A percentile compares a stretch with the other conserved stretches of the same genome.
phyloP scores from a whole-genome alignment of 164 flowering plant genomes.

The Annona squamosa region DNA sequence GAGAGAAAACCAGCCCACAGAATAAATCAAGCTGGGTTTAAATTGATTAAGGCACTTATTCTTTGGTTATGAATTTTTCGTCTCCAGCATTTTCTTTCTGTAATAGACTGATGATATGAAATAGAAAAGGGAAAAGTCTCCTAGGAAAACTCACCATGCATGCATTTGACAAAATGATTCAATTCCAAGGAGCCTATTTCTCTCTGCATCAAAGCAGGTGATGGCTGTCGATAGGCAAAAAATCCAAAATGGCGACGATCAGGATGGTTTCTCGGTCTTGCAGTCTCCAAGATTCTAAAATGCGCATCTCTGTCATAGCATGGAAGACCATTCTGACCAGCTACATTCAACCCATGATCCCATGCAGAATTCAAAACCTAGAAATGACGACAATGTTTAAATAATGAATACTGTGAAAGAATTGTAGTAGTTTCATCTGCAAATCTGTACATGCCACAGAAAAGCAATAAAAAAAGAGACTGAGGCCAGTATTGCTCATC shows the following conservation, averaged over 20 bases:
- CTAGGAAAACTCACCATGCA: slow-evolving; percentile 54
- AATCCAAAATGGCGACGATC: slow-evolving; percentile 53
- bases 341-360: slow-evolving; percentile 53
- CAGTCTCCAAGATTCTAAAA: slow-evolving; percentile 46
- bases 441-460: neutral
- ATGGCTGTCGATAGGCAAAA: slow-evolving; percentile 53
- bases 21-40: no score
- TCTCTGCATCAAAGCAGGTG: slow-evolving; percentile 38
- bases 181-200: slow-evolving; percentile 44
- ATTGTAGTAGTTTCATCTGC: neutral
- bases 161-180: slow-evolving; percentile 49
- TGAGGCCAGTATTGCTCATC: slow-evolving; percentile 2
- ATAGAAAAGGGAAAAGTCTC: neutral
- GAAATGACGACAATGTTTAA: neutral
- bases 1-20: no score
- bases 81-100: no score
- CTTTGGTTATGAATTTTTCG: no score
- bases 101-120: neutral
- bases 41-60: no score
- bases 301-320: slow-evolving; percentile 57
- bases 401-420: neutral
- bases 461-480: neutral
- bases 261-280: slow-evolving; percentile 71
- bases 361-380: slow-evolving; percentile 76
- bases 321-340: slow-evolving; percentile 55